phyloP scores from a whole-genome alignment of 495 filamentous ascomycete genomes.

The Aspergillus homomorphus region DNA sequence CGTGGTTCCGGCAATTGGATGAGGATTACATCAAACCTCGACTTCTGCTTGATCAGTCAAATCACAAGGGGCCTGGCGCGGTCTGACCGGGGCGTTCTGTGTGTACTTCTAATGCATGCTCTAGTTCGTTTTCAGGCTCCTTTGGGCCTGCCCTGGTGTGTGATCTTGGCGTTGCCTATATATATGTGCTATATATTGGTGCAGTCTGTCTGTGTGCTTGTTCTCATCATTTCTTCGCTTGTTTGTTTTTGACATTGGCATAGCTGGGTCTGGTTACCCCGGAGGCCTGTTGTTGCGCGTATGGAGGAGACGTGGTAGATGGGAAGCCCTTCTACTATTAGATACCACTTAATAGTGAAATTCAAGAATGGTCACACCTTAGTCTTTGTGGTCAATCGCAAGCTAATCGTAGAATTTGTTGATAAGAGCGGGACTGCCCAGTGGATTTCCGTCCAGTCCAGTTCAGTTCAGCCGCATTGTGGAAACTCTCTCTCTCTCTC shows the following conservation, averaged over 20 bases:
- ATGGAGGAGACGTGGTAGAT: neutral
- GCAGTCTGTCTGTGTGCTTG: slow-evolving; percentile 9
- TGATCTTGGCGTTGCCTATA: neutral
- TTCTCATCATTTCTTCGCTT: slow-evolving; percentile 15
- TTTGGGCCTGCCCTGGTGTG: neutral
- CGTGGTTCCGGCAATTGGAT: slow-evolving; percentile 89
- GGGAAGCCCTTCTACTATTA: neutral
- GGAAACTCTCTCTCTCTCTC: neutral
- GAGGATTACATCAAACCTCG: slow-evolving; percentile 96
- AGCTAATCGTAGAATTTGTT: neutral
- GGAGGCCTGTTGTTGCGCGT: neutral
- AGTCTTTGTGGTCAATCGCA: neutral
- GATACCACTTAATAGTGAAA: neutral
- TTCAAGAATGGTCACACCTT: neutral
- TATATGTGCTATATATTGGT: slow-evolving; percentile 2
- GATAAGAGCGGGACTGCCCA: no score
- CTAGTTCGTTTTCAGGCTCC: slow-evolving; percentile 6
- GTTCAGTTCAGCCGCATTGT: neutral
- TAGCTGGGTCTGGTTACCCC: slow-evolving; percentile 11
- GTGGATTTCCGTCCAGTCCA: neutral
- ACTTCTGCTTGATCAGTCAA: slow-evolving; percentile 74
- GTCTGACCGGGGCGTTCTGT: slow-evolving; percentile 33
- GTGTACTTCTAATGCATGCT: slow-evolving; percentile 19
- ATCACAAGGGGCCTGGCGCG: slow-evolving; percentile 45
- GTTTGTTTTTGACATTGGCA: slow-evolving; percentile 8